Percentiles rank a stretch among this genome's conserved stretches.
Evolutionary conservation across 163 green algal genomes (phyloP).

Genomic region (Chloroidium sp.): DNA sequence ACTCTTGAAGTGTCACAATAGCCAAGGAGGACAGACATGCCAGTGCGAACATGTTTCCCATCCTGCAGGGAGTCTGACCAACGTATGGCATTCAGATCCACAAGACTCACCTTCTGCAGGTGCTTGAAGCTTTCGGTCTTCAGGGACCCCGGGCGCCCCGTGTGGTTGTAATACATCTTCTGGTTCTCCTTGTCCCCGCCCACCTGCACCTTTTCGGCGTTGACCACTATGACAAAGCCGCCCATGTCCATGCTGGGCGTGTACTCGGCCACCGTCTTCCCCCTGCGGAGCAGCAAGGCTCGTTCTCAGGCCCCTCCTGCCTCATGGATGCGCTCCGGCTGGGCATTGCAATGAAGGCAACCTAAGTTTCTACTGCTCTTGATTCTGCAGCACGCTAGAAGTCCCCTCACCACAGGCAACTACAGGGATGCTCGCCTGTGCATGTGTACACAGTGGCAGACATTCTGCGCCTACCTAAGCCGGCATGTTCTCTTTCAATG

Average conservation of each 20-base stretch:
- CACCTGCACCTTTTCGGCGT: slow-evolving; percentile 83
- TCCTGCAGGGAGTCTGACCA: not conserved
- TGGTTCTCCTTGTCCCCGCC: slow-evolving; percentile 69
- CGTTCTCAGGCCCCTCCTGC: too few relatives aligned
- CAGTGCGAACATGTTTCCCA: not conserved
- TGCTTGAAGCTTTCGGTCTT: slow-evolving; percentile 86
- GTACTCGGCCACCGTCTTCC: slow-evolving; percentile 85
- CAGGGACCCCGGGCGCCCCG: slow-evolving; percentile 71
- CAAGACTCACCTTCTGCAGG: slow-evolving; percentile 62
- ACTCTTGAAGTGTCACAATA: not conserved
- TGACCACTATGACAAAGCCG: slow-evolving; percentile 90
- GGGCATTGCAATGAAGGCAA: too few relatives aligned
- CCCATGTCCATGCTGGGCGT: slow-evolving; percentile 96
- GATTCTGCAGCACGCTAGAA: too few relatives aligned
- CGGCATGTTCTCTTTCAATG: too few relatives aligned
- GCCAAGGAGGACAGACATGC: not conserved
- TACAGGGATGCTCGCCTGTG: too few relatives aligned
- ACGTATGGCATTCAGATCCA: not conserved
- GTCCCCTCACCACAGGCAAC: too few relatives aligned
- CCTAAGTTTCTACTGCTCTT: too few relatives aligned
- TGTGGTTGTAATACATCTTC: slow-evolving; percentile 84
- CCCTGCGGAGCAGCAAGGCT: slow-evolving; percentile 29
- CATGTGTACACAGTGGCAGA: too few relatives aligned
- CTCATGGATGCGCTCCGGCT: too few relatives aligned
- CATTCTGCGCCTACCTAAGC: too few relatives aligned